Conservation (phyloP, 768 basidiomycete genomes). For the Dendrothele bispora region DNA sequence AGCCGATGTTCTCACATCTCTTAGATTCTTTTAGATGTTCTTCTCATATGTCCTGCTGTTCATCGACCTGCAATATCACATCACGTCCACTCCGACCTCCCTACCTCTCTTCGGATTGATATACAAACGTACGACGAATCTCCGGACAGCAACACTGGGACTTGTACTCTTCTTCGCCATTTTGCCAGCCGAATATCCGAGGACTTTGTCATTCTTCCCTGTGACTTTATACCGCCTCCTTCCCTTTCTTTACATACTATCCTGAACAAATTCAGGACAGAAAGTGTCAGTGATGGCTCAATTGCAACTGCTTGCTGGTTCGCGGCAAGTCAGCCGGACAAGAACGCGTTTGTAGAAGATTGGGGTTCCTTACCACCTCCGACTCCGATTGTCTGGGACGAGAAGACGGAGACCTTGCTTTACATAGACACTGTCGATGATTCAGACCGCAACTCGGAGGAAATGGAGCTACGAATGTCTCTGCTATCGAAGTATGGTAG, state of each 20-base stretch:
- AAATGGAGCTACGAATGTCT: slow-evolving; percentile 74
- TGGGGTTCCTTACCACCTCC: slow-evolving; percentile 54
- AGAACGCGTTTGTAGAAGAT: slow-evolving; percentile 58
- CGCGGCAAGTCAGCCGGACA: slow-evolving; percentile 48
- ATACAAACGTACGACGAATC: slow-evolving; percentile 81
- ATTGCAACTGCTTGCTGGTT: slow-evolving; percentile 73
- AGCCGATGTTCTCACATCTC: slow-evolving; percentile 10
- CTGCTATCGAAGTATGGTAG: slow-evolving; percentile 61
- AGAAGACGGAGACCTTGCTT: slow-evolving; percentile 61
- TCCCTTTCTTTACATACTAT: slow-evolving; percentile 67
- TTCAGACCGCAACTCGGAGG: slow-evolving; percentile 64
- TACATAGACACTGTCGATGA: slow-evolving; percentile 74
- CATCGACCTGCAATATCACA: slow-evolving; percentile 79
- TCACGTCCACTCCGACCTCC: slow-evolving; percentile 77
- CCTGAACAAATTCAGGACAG: slow-evolving; percentile 81
- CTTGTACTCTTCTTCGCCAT: slow-evolving; percentile 73
- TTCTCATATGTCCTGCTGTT: slow-evolving; percentile 79
- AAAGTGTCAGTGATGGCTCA: slow-evolving; percentile 60
- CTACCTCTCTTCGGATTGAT: slow-evolving; percentile 68
- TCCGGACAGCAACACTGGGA: slow-evolving; percentile 63
- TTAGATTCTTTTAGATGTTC: slow-evolving; percentile 57
- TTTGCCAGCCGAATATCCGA: slow-evolving; percentile 73
- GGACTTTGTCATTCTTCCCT: slow-evolving; percentile 89
- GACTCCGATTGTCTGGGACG: slow-evolving; percentile 68
- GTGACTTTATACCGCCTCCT: slow-evolving; percentile 84